Evolutionary conservation across 257 asterid species (phyloP), one percentile per base, ranked within the genome.

Genomic region (Solanum habrochaites): DNA sequence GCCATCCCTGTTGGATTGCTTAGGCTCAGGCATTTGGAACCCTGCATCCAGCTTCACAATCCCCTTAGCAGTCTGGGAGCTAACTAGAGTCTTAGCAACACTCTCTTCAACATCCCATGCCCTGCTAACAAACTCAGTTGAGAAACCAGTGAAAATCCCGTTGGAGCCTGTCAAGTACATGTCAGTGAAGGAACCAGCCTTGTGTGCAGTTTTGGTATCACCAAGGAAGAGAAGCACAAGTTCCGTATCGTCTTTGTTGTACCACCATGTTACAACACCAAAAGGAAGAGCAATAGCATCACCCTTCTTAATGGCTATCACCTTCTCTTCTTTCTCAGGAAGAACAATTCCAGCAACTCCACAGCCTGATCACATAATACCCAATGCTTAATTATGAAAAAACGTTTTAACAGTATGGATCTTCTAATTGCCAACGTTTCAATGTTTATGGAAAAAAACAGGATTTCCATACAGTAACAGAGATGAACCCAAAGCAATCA

Each of bases 231-330:
- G 97, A 82, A 95, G 85, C 4, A 91, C 94, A 3, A 94, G 92
- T 12, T 95, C 97, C 0, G 94, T 83, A 31, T 94, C 98, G 10
- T 93, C 94, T 86, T 94, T 93, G 97, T 96, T 96, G 92, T 91
- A 93, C 95, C 96, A 95, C 98, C 99, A 96, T 47, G 96, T 92
- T 40, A 93, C 95, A 8, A 93, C 97, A 4, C 99, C 99, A 83
- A 96, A 96, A 25, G 99, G 99, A 18, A 96, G 91, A 56, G 98
- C 99, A 47, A 96, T 87, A 45, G 98, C 92, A 37, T 96, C 99
- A 9, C 98, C 99, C 88, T 90, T 93, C 93, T 94, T 96, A 86
- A 96, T 95, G 27, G 98, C 88, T 2, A 95, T 80, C 21, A 94
- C 97, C 93, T 94, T 96, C 67, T 95, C 99, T 88, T 95, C 99